These are phyloP conservation scores for Solanum ossicruentum DNA, from an alignment of 257 asterid species.

Conservation along the genomic window DNA sequence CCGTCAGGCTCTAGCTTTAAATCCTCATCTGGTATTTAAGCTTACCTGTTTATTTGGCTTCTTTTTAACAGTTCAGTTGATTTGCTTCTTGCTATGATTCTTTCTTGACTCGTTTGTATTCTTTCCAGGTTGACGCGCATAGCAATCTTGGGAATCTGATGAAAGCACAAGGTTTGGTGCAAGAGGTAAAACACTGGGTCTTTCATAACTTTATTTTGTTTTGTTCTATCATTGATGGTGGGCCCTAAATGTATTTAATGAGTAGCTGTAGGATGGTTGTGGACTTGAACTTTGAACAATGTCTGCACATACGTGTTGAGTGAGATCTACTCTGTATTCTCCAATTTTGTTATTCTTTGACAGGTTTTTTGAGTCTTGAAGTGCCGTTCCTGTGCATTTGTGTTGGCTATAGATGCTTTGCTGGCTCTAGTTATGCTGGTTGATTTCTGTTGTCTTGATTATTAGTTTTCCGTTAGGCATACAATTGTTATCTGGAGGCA, in stretches of 20 bases:
- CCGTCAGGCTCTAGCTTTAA: conserved; percentile 95
- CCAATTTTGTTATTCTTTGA: neutral
- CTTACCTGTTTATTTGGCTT: neutral
- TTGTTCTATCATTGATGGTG: neutral
- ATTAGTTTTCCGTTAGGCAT: conserved; percentile 41
- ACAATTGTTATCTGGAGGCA: conserved; percentile 87
- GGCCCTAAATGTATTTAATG: neutral
- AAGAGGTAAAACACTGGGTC: conserved; percentile 45
- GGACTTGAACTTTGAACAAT: neutral
- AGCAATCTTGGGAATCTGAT: conserved; percentile 96
- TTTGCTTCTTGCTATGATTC: neutral
- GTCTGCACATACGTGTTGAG: neutral
- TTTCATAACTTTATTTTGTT: neutral
- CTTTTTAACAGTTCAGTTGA: neutral
- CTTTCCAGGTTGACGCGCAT: conserved; percentile 89
- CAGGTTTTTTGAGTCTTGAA: neutral
- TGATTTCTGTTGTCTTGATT: neutral
- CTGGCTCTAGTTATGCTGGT: neutral
- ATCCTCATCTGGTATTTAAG: conserved; percentile 66
- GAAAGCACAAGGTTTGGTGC: conserved; percentile 95
- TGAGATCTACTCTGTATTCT: neutral
- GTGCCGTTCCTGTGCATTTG: neutral
- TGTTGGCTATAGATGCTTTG: neutral
- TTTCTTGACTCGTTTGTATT: neutral
- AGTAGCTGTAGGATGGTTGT: neutral